Percentiles rank a stretch among this genome's conserved stretches.
Conservation (phyloP, 2,329 filamentous ascomycete species). For the Aspergillus sp. region DNA sequence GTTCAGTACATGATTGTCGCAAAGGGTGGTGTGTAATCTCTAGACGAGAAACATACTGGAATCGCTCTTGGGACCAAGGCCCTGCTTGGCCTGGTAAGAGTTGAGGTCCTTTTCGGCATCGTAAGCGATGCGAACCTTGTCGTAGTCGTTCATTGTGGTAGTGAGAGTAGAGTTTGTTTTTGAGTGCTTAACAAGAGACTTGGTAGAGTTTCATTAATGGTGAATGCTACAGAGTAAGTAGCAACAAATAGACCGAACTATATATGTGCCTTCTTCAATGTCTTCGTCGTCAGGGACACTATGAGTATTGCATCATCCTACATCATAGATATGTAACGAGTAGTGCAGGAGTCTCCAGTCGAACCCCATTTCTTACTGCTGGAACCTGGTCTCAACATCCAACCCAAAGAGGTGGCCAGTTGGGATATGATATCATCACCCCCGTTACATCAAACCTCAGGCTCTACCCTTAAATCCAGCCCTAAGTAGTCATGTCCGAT, state of each 20-base stretch:
- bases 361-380: not conserved
- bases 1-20: not conserved
- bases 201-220: not conserved
- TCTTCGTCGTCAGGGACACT: not conserved
- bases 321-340: conserved; percentile 33
- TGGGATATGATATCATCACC: conserved; percentile 3
- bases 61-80: conserved; percentile 40
- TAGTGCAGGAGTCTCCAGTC: not conserved
- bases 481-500: conserved; percentile 23
- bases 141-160: conserved; percentile 25
- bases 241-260: not conserved
- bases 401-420: not conserved
- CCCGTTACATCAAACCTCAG: conserved; percentile 1
- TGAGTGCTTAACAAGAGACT: not conserved
- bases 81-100: conserved; percentile 42
- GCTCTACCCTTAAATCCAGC: conserved; percentile 4
- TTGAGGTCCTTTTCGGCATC: conserved; percentile 45
- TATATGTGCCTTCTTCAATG: not conserved
- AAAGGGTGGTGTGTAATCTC: not conserved
- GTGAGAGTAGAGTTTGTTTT: not conserved
- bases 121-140: conserved; percentile 31
- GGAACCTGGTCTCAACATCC: not conserved
- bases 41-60: conserved; percentile 34
- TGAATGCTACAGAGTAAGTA: too few relatives aligned
- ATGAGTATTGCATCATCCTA: conserved; percentile 33